Evolutionary conservation across 108 stramenopile species (phyloP).

Genomic region (Fragilariopsis cylindrus): DNA sequence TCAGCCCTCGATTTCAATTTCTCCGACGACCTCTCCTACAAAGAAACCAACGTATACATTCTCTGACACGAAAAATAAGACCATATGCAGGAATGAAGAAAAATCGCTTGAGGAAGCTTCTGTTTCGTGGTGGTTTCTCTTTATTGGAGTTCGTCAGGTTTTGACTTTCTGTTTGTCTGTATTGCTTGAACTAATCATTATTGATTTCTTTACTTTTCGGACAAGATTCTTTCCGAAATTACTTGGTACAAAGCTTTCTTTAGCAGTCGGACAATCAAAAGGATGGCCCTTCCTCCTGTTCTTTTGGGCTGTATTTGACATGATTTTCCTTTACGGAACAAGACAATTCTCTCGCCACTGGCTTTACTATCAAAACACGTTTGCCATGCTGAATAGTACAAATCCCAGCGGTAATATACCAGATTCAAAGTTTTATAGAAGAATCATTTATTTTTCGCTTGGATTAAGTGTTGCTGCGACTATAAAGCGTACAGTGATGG

Average conservation of each 20-base stretch:
- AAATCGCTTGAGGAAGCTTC: constrained; percentile 16
- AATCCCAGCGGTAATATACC: constrained; percentile 46
- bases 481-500: constrained; percentile 26
- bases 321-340: constrained; percentile 32
- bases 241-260: constrained; percentile 27
- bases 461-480: constrained; percentile 16
- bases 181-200: constrained; percentile 30
- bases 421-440: constrained; percentile 5
- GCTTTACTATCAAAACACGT: constrained; percentile 37
- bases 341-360: constrained; percentile 40
- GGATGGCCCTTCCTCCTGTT: constrained; percentile 52
- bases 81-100: constrained; percentile 3
- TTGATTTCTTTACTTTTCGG: constrained; percentile 41
- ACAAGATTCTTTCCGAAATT: constrained; percentile 23
- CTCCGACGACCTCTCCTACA: neutral
- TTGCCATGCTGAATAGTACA: constrained; percentile 34
- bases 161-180: constrained; percentile 29
- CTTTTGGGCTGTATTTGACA: constrained; percentile 45
- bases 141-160: constrained; percentile 38
- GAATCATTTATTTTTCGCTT: constrained; percentile 17
- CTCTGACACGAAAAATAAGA: neutral
- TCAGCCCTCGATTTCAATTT: neutral
- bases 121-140: constrained; percentile 39
- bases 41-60: constrained; percentile 5
- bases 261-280: constrained; percentile 43